Base-by-base conservation (phyloP, 2,329 filamentous ascomycete species). In the Didymella pinodella region DNA sequence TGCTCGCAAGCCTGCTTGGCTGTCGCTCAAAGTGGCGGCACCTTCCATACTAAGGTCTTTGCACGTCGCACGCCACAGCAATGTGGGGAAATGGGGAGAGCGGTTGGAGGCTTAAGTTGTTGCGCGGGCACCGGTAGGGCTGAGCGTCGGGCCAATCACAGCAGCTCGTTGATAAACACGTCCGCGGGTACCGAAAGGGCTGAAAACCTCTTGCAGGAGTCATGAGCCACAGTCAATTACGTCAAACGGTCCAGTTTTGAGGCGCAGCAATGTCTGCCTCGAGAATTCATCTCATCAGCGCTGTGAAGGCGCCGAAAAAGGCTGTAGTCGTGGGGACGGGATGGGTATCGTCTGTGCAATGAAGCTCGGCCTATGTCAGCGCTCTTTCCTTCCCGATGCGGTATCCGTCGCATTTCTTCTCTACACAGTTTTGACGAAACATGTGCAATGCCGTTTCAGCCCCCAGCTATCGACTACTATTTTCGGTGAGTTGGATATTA, bases 61-160 rank as follows among this genome's bases (percentile, higher is more conserved):
- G 16, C 20, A 45, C 25, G 32, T 47, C 16, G 34, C 25, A 47
- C 50, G 48, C 52, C 47, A 53, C 57, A 36, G 48, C 38, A 46
- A 46, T 48, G 44, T 48, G 48, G 47, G 29, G 32, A 32, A 25
- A 8, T 22, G 20, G 38, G 29, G 44, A 40, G 43, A 31, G 40
- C n/a, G 8, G 22, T 18, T 43, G 41, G 18, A 51, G 25, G 57
- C 48, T 56, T 53, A 56, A 26, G 52, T 48, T 49, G 48, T 45
- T 46, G 48, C 57, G 57, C 52, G 57, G 52, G 26, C 44, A 52
- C 40, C 57, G 57, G 29, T 53, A 49, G 48, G 57, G 48, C 48
- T 48, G 44, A 36, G 7, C 10, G 7, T 22, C 22, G 3, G 22
- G 22, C 22, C 22, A 22, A 22, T 22, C 22, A 22, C 22, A 22